phyloP scores from a whole-genome alignment of 371 early-diverging fungal genomes.

The Circinella umbellata region DNA sequence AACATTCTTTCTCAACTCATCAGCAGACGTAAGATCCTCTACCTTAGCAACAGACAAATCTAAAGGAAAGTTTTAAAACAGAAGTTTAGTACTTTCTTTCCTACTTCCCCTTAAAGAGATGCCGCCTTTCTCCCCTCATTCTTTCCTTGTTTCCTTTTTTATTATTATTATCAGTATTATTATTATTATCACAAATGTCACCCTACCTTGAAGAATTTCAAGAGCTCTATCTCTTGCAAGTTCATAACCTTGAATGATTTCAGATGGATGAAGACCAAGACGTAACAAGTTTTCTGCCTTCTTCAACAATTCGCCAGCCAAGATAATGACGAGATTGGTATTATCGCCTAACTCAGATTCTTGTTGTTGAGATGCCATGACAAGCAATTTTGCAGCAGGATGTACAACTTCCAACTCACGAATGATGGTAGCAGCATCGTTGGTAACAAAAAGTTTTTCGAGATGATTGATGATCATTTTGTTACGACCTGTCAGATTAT shows the following conservation, averaged over 20 bases:
- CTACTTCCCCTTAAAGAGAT: too few species aligned
- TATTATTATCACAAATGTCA: too few species aligned
- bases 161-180: background rate
- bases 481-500: conserved; percentile 82
- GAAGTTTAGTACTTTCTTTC: too few species aligned
- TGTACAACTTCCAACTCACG: conserved; percentile 98
- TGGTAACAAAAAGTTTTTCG: conserved; percentile 98
- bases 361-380: conserved; percentile 97
- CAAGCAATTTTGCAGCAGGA: conserved; percentile 98
- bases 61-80: conserved; percentile 21
- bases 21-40: conserved; percentile 52
- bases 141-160: background rate
- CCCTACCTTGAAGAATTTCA: conserved; percentile 77
- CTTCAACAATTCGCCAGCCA: conserved; percentile 93
- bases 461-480: conserved; percentile 99
- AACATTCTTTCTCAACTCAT: conserved; percentile 76
- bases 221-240: conserved; percentile 86
- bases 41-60: conserved; percentile 75
- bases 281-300: conserved; percentile 92
- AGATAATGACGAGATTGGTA: conserved; percentile 94
- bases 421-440: conserved; percentile 99
- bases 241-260: conserved; percentile 95
- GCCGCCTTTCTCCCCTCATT: too few species aligned
- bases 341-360: conserved; percentile 97
- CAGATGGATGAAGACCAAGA: conserved; percentile 95